Evolutionary conservation across 2,329 filamentous ascomycete species (phyloP), one percentile per base, ranked within the genome.

Genomic region (Rachicladosporium sp.): DNA sequence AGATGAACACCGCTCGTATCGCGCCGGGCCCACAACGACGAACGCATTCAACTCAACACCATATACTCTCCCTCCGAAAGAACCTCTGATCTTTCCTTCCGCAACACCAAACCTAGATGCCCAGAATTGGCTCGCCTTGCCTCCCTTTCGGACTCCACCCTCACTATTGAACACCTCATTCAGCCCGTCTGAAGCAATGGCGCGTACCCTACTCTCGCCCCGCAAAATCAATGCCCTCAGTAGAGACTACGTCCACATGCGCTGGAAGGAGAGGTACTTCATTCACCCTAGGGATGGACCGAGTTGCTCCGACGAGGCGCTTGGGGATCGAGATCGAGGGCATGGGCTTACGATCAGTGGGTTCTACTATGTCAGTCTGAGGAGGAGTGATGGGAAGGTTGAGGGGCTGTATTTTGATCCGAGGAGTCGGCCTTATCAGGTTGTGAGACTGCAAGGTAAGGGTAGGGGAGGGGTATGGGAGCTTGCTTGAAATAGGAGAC

Each of bases 351-450:
- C 70, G 6, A 74, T 74, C 39, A 63, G 58, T 21, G 70, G 70
- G 0, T 74, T 73, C 45, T 74, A 74, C 46, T 74, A 71, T 47
- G 62, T 71, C 4, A 67, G 64, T 49, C 42, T 74, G 49, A 50
- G 61, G 40, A 54, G 70, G 32, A 54, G 53, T 9, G 64, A 68
- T 48, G 70, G 70, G 1, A 47, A 45, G 10, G 56, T 72, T 4
- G 64, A 72, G 47, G 70, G 70, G 0, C 53, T 73, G 45, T 74
- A 74, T 51, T 72, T 67, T 50, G 70, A 74, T 57, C 68, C 68
- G n/a, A 61, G 65, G 49, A 68, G 64, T 45, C 68, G 65, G 42
- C 70, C 70, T 35, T 72, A 70, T 53, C 70, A 74, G 57, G 63
- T 64, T 47, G 50, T 74, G 48, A 62, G 60, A 47, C 50, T 74